Percentiles rank a stretch among this genome's conserved stretches.
phyloP scores from a whole-genome alignment of 192 early-diverging fungal species.

The Lobosporangium transversale region DNA sequence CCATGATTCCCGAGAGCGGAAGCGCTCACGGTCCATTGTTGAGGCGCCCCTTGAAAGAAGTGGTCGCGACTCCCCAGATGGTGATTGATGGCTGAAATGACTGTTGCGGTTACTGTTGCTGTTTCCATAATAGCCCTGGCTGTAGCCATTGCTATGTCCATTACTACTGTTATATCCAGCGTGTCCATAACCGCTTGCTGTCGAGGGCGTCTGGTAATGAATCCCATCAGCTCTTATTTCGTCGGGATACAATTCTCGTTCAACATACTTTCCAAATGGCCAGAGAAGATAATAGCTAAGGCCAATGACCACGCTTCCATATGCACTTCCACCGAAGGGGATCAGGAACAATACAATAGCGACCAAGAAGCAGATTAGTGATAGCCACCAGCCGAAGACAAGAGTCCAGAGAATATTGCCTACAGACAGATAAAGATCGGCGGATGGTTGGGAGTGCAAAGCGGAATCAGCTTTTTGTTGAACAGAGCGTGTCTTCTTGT shows the following conservation, averaged over 20 bases:
- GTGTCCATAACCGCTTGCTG: neutral
- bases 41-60: constrained; percentile 41
- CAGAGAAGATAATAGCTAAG: constrained; percentile 90
- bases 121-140: constrained; percentile 6
- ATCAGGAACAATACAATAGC: constrained; percentile 68
- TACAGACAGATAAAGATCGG: constrained; percentile 75
- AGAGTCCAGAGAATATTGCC: constrained; percentile 92
- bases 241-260: constrained; percentile 56
- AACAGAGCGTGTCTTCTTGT: constrained; percentile 92
- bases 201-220: constrained; percentile 7
- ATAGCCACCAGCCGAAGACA: constrained; percentile 91
- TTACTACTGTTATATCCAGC: constrained; percentile 3
- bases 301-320: constrained; percentile 75
- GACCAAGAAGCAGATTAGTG: constrained; percentile 68
- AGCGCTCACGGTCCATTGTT: constrained; percentile 14
- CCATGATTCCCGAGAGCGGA: constrained; percentile 7
- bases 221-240: constrained; percentile 14
- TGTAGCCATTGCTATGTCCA: neutral
- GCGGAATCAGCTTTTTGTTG: constrained; percentile 81
- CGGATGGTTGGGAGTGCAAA: constrained; percentile 78
- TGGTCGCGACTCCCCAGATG: constrained; percentile 45
- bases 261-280: constrained; percentile 97
- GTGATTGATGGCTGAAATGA: constrained; percentile 34
- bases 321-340: constrained; percentile 65
- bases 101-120: constrained; percentile 10